Evolutionary conservation across 306 rosid species (phyloP).

Genomic region (Sicyos baderoa): DNA sequence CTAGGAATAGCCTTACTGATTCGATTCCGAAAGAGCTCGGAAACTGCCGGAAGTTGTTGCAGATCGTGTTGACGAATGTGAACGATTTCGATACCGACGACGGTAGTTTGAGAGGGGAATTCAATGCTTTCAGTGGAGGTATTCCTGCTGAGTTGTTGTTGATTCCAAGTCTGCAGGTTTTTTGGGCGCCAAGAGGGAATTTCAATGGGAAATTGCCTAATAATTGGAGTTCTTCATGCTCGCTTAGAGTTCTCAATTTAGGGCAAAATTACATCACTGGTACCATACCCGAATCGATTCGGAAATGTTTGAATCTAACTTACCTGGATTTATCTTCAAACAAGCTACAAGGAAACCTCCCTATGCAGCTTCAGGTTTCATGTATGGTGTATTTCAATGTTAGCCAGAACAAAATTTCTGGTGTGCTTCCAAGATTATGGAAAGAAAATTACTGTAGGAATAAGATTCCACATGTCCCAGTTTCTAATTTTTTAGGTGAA

Average conservation of each 20-base stretch:
- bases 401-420: constrained; percentile 52
- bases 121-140: constrained; percentile 53
- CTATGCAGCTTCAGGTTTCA: constrained; percentile 35
- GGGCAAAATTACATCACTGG: constrained; percentile 51
- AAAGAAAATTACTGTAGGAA: constrained; percentile 25
- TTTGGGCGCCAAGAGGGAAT: constrained; percentile 71
- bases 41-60: constrained; percentile 41
- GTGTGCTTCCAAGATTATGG: constrained; percentile 31
- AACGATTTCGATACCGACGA: constrained; percentile 18
- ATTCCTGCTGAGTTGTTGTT: constrained; percentile 39
- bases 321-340: constrained; percentile 64
- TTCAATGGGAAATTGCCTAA: constrained; percentile 44
- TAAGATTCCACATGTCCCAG: constrained; percentile 14
- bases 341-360: constrained; percentile 37
- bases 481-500: constrained; percentile 16
- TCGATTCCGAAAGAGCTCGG: constrained; percentile 41
- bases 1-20: constrained; percentile 51
- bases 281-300: constrained; percentile 33
- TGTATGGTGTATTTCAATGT: constrained; percentile 58
- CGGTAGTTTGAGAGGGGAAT: constrained; percentile 47
- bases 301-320: constrained; percentile 41
- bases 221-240: constrained; percentile 42
- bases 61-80: background rate
- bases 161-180: constrained; percentile 41
- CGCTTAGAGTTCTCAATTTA: constrained; percentile 47